Evolutionary conservation across 2,329 filamentous ascomycete genomes (phyloP), one percentile per base, ranked within the genome.

Genomic region (Plectosphaerella sp.): DNA sequence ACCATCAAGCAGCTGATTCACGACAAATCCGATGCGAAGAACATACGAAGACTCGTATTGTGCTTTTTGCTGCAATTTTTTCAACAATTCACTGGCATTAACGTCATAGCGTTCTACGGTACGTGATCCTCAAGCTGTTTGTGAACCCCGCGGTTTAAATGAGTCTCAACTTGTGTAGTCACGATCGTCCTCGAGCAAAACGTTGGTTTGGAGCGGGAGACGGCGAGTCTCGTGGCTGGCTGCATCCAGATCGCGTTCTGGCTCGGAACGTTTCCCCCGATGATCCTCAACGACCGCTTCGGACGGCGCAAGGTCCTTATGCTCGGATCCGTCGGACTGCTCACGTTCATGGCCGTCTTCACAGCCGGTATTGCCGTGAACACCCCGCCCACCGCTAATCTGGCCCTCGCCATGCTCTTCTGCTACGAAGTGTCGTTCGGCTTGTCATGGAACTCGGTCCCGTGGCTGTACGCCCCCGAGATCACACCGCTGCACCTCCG

Each of bases 211-310:
- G 7, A 9, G 3, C 14, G 24, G 8, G 45, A 46, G 45, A 46
- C 45, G 12, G 22, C 45, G 7, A 28, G 45, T 33, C 24, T 46
- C 8, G 45, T 46, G 7, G 45, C 45, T 24, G 45, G 45, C 45
- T 46, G 22, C 45, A 46, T 46, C n/a, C 45, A 46, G 45, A 46
- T 46, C 7, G 45, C 45, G 7, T 46, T 46, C 15, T 46, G 45
- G 45, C 45, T 46, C 7, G 45, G 45, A 8, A 46, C 45, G 9
- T 46, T 46, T n/a, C 45, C 45, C 15, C 45, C 45, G 2, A 46
- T 46, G 45, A 16, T 46, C 22, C 15, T 46, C 11, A 46, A 28
- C 45, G 45, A 46, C 22, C 14, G 15, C 7, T 46, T 46, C 5
- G 45, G 45, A 7, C 20, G 45, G 10, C 45, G 45, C 9, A 46